Conservation (phyloP, 306 rosid genomes). For the Sicyos baderoa region DNA sequence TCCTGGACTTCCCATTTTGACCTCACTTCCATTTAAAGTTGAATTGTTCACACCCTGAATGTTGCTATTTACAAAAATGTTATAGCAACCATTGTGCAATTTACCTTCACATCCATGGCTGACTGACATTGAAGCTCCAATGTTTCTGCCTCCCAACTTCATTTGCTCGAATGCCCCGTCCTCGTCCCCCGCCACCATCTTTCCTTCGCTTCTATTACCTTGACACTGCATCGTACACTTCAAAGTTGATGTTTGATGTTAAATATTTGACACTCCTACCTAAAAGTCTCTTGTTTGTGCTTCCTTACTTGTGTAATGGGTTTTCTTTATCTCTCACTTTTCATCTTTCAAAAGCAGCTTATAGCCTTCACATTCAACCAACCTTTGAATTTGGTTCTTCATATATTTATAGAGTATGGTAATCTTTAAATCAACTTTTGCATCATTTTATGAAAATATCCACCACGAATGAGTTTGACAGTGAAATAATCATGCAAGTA, state of each 20-base stretch:
- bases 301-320: constrained; percentile 12
- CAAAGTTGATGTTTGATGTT: constrained; percentile 2
- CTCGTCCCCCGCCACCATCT: neutral
- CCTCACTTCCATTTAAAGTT: constrained; percentile 26
- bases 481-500: no score
- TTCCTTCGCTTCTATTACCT: neutral
- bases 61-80: constrained; percentile 46
- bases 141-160: constrained; percentile 28
- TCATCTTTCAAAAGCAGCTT: neutral
- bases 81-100: constrained; percentile 30
- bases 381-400: no score
- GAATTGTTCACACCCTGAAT: constrained; percentile 38
- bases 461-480: no score
- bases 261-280: neutral
- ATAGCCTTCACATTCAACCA: constrained; percentile 10
- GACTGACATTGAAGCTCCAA: constrained; percentile 36
- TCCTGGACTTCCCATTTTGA: constrained; percentile 42
- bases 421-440: no score
- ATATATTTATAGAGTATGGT: neutral
- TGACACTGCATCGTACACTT: neutral
- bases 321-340: constrained; percentile 9
- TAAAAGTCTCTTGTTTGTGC: neutral
- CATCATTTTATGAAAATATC: no score
- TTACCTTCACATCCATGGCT: constrained; percentile 2
- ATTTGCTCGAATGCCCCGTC: constrained; percentile 12